Evolutionary conservation across 2,329 filamentous ascomycete species (phyloP).

Genomic region (Fusarium sambucinum): DNA sequence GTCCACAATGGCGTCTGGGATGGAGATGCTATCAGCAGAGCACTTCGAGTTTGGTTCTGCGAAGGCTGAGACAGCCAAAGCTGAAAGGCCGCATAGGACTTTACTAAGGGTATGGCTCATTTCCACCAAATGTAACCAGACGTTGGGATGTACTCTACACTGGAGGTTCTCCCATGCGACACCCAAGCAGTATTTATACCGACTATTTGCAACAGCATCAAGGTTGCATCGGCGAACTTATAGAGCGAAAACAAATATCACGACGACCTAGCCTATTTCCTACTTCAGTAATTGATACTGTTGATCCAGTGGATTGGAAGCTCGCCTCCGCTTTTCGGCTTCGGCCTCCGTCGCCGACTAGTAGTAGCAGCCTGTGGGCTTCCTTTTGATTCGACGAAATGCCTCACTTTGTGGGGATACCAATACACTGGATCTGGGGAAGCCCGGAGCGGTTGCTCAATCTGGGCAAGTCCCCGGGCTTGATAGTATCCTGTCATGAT

Average conservation of each 20-base stretch:
- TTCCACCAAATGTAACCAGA: fast-evolving
- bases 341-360: constrained; percentile 6
- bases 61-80: not conserved
- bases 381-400: not conserved
- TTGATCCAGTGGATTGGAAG: constrained; percentile 2
- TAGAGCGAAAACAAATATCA: not conserved
- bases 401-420: not conserved
- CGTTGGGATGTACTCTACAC: too few species aligned
- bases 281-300: not conserved
- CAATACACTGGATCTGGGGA: not conserved
- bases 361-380: not conserved
- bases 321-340: constrained; percentile 16
- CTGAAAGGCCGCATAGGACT: not conserved
- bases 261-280: not conserved
- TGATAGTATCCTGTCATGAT: not conserved
- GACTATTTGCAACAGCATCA: not conserved
- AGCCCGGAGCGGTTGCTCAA: not conserved
- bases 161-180: too few species aligned
- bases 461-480: not conserved
- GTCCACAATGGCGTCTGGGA: not conserved
- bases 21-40: not conserved
- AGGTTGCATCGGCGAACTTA: constrained; percentile 4
- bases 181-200: not conserved
- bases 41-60: not conserved
- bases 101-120: not conserved